A percentile compares a stretch with the other conserved stretches of the same genome.
These are phyloP conservation scores for Angophora floribunda DNA, from an alignment of 345 rosid species.

Conservation along the genomic window DNA sequence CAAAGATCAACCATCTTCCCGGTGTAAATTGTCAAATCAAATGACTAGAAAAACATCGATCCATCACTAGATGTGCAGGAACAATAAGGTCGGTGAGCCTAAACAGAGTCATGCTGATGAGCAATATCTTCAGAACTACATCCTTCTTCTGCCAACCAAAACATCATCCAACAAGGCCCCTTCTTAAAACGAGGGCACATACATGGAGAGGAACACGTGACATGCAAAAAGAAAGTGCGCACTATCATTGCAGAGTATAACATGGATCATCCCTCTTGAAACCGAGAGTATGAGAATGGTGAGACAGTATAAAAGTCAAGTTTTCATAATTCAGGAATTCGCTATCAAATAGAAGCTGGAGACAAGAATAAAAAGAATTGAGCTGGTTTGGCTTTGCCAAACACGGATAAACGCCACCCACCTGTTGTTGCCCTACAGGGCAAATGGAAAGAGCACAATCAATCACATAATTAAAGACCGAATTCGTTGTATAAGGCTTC, in stretches of 20 bases:
- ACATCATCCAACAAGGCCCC: neutral
- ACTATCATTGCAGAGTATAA: neutral
- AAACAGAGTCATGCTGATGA: neutral
- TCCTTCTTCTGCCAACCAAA: neutral
- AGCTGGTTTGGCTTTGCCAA: neutral
- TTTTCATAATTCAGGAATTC: neutral
- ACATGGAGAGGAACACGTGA: neutral
- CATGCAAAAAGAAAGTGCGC: neutral
- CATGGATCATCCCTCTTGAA: neutral
- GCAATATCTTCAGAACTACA: neutral
- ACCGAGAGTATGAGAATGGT: neutral
- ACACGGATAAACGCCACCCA: neutral
- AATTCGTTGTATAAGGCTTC: neutral
- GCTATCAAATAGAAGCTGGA: neutral
- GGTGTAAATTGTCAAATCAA: neutral
- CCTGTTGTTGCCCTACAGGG: neutral
- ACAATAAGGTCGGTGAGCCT: neutral
- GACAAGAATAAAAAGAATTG: neutral
- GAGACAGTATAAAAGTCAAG: neutral
- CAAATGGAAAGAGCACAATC: neutral
- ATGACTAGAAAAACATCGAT: neutral
- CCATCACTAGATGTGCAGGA: neutral
- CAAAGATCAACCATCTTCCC: neutral
- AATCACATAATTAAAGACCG: neutral
- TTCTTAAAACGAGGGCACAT: neutral